phyloP scores from a whole-genome alignment of 2,329 filamentous ascomycete genomes.

The Aureobasidium zeae region DNA sequence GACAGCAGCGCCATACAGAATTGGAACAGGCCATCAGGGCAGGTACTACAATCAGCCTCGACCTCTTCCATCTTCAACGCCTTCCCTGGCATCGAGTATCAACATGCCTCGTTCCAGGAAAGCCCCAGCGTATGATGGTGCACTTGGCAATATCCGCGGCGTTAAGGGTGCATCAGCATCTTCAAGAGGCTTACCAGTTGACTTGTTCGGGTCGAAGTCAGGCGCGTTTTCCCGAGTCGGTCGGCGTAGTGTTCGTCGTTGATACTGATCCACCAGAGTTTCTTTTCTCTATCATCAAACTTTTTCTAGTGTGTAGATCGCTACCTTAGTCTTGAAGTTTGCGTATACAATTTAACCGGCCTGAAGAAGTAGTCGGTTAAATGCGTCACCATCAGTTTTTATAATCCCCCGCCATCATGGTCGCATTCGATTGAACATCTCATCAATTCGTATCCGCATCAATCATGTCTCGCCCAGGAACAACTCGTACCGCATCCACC shows the following conservation, averaged over 20 bases:
- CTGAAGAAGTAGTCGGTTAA: no score
- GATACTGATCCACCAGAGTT: no score
- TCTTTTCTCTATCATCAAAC: no score
- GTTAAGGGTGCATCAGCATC: slow-evolving; percentile 19
- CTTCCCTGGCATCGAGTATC: slow-evolving; percentile 12
- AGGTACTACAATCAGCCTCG: slow-evolving; percentile 16
- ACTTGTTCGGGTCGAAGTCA: not conserved
- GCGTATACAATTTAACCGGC: no score
- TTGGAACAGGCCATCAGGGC: not conserved
- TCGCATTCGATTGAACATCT: no score
- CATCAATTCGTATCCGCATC: no score
- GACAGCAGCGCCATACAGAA: not conserved
- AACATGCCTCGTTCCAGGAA: slow-evolving; percentile 1
- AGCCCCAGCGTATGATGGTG: not conserved
- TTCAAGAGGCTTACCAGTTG: not conserved
- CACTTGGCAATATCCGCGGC: slow-evolving; percentile 21
- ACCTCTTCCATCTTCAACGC: slow-evolving; percentile 9
- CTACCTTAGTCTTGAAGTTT: not conserved
- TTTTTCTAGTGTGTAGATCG: not conserved
- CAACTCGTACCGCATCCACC: slow-evolving; percentile 31
- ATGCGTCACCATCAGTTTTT: not conserved
- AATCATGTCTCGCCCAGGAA: slow-evolving; percentile 31
- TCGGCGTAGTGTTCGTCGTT: slow-evolving; percentile 22
- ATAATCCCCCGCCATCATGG: no score
- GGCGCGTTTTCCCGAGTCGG: slow-evolving; percentile 13